phyloP scores from a whole-genome alignment of 768 basidiomycete genomes.

The Goffeauzyma gilvescens region DNA sequence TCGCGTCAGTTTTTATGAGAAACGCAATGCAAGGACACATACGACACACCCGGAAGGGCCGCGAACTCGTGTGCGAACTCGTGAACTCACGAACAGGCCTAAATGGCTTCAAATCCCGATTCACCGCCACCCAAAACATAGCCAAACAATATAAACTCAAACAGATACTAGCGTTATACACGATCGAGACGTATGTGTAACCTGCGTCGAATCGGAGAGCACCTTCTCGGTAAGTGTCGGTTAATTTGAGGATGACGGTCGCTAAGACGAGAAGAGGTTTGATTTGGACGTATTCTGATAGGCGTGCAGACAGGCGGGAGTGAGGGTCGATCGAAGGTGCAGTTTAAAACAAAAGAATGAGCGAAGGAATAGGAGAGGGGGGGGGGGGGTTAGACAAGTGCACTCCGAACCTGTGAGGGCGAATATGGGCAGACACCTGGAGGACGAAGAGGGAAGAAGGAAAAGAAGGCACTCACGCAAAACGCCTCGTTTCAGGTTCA shows the following conservation, averaged over 20 bases:
- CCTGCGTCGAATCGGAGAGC: constrained; percentile 65
- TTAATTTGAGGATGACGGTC: constrained; percentile 68
- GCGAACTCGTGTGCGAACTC: too few species aligned
- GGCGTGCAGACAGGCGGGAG: not conserved
- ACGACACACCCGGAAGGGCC: too few species aligned
- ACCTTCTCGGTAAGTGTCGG: constrained; percentile 77
- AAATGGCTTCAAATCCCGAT: constrained; percentile 65
- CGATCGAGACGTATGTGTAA: constrained; percentile 72
- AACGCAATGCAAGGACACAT: too few species aligned
- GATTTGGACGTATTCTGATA: constrained; percentile 81
- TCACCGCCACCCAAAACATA: constrained; percentile 89
- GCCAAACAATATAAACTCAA: constrained; percentile 50
- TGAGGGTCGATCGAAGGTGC: too few species aligned
- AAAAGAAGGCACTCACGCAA: constrained; percentile 44
- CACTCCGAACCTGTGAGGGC: constrained; percentile 77
- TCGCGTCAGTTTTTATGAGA: not conserved
- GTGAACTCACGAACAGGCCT: constrained; percentile 28
- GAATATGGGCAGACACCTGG: constrained; percentile 63
- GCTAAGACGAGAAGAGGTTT: constrained; percentile 74
- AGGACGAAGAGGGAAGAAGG: not conserved
- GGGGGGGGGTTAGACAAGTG: too few species aligned
- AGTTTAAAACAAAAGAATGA: constrained; percentile 38
- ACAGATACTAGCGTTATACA: constrained; percentile 37
- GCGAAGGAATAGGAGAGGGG: constrained; percentile 80
- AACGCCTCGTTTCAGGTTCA: constrained; percentile 86